Conservation (phyloP, 2,329 filamentous ascomycete species). For the Tolypocladium nubicola region DNA sequence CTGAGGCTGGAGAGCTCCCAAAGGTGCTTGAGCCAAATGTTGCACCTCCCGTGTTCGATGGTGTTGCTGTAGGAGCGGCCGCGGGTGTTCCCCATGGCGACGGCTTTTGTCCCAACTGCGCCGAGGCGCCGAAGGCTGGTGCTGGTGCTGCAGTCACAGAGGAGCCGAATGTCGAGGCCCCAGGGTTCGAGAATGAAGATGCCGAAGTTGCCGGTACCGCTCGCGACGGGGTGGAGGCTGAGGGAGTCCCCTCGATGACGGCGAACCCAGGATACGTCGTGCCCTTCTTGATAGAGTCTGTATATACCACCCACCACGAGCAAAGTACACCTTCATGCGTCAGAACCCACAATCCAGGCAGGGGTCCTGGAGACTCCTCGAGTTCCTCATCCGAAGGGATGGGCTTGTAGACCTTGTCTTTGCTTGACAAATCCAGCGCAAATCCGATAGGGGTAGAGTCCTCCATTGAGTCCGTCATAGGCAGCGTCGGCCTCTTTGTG, state of each 20-base stretch:
- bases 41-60: conserved; percentile 21
- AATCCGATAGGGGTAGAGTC: conserved; percentile 73
- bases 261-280: conserved; percentile 63
- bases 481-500: conserved; percentile 62
- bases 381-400: conserved; percentile 69
- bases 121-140: conserved; percentile 36
- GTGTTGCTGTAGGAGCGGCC: conserved; percentile 16
- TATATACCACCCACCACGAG: conserved; percentile 87
- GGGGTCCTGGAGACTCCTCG: conserved; percentile 64
- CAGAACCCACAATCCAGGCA: conserved; percentile 75
- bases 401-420: conserved; percentile 66
- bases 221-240: conserved; percentile 17
- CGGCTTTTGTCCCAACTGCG: conserved; percentile 36
- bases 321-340: conserved; percentile 82
- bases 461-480: conserved; percentile 48
- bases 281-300: conserved; percentile 68
- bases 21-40: conserved; percentile 37
- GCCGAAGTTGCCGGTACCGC: conserved; percentile 18
- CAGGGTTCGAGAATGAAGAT: conserved; percentile 17
- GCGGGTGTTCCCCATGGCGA: conserved; percentile 39
- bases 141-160: conserved; percentile 19
- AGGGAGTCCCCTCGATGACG: conserved; percentile 27
- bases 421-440: conserved; percentile 73
- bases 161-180: conserved; percentile 30
- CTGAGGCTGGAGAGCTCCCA: conserved; percentile 23